Evolutionary conservation across 2,329 filamentous ascomycete genomes (phyloP).

Genomic region (Pyrenophora tritici-repentis): DNA sequence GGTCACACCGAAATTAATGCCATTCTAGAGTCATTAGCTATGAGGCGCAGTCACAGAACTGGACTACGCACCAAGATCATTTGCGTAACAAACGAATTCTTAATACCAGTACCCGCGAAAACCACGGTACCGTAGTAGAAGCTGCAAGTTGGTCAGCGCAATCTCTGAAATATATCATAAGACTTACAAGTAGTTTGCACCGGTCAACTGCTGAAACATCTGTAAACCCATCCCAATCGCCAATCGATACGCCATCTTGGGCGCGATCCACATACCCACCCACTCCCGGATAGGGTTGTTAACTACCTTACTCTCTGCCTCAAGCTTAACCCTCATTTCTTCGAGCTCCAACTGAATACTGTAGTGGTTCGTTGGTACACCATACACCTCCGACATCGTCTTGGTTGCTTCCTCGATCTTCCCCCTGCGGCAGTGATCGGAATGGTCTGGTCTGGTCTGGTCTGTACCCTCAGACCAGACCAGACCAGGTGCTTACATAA

Average conservation of each 20-base stretch:
- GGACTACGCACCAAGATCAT: constrained; percentile 50
- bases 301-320: constrained; percentile 49
- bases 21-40: constrained; percentile 31
- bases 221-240: constrained; percentile 65
- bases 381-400: constrained; percentile 60
- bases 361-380: constrained; percentile 59
- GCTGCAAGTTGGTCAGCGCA: background rate
- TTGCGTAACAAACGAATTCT: constrained; percentile 51
- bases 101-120: constrained; percentile 48
- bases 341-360: constrained; percentile 57
- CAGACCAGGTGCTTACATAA: too few relatives aligned
- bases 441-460: too few relatives aligned
- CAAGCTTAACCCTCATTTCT: constrained; percentile 60
- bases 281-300: constrained; percentile 53
- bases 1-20: constrained; percentile 54
- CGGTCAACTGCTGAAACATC: constrained; percentile 69
- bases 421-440: constrained; percentile 59
- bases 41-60: too few relatives aligned
- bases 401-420: constrained; percentile 55
- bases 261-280: constrained; percentile 65
- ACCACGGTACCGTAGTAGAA: constrained; percentile 59
- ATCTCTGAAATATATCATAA: background rate
- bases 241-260: constrained; percentile 69
- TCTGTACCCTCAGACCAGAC: too few relatives aligned
- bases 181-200: constrained; percentile 51